phyloP scores from a whole-genome alignment of 805 yeast species.

The Debaryomyces tyrocola region DNA sequence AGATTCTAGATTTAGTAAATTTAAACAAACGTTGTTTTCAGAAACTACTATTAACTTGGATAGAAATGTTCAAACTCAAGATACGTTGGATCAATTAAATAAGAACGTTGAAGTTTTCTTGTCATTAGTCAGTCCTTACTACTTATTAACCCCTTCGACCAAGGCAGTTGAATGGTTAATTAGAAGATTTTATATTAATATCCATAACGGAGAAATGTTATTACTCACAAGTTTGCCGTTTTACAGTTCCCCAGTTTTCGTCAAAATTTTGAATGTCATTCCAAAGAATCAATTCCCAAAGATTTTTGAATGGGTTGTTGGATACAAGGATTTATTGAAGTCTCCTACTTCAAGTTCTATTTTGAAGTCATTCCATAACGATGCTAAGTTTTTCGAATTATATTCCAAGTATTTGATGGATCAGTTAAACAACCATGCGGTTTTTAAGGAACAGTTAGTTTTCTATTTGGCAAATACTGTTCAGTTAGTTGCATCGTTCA shows the following conservation, averaged over 20 bases:
- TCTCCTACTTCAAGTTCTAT: slow-evolving; percentile 69
- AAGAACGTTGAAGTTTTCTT: slow-evolving; percentile 74
- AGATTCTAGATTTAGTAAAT: slow-evolving; percentile 73
- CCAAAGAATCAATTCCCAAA: slow-evolving; percentile 64
- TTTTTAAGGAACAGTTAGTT: slow-evolving; percentile 69
- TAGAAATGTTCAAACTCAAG: slow-evolving; percentile 76
- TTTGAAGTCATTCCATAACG: slow-evolving; percentile 67
- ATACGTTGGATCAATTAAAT: slow-evolving; percentile 72
- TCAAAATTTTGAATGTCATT: slow-evolving; percentile 72
- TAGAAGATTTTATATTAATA: slow-evolving; percentile 83
- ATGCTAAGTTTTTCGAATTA: slow-evolving; percentile 63
- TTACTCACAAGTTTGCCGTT: slow-evolving; percentile 79
- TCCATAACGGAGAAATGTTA: slow-evolving; percentile 73
- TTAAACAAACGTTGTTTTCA: slow-evolving; percentile 73
- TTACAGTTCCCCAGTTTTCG: slow-evolving; percentile 70
- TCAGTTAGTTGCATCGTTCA: slow-evolving; percentile 64
- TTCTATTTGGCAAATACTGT: slow-evolving; percentile 77
- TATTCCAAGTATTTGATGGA: slow-evolving; percentile 57
- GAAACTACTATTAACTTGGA: slow-evolving; percentile 79
- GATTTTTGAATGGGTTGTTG: slow-evolving; percentile 68
- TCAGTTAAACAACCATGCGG: slow-evolving; percentile 51
- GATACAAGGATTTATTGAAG: slow-evolving; percentile 62
- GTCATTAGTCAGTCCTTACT: slow-evolving; percentile 70
- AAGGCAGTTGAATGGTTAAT: slow-evolving; percentile 94
- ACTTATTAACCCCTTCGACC: slow-evolving; percentile 71